phyloP scores from a whole-genome alignment of 768 basidiomycete genomes.

The Clavulina sp. region DNA sequence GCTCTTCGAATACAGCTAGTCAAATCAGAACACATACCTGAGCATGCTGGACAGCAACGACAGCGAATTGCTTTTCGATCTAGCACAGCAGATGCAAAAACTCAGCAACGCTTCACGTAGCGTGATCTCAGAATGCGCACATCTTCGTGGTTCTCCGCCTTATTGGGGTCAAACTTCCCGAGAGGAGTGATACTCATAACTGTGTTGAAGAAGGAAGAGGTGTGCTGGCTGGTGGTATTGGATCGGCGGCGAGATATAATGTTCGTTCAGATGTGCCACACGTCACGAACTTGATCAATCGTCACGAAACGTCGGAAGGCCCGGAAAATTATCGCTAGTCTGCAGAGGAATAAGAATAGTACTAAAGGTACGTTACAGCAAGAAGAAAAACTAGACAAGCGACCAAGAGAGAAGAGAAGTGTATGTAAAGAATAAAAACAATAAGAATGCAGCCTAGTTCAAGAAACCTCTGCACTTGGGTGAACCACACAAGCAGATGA shows the following conservation, averaged over 20 bases:
- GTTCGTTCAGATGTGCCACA: no score
- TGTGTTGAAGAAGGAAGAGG: no score
- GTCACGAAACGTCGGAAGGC: no score
- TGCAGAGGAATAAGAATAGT: no score
- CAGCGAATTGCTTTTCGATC: slow-evolving; percentile 98
- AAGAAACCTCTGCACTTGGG: slow-evolving; percentile 86
- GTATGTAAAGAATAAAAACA: background rate
- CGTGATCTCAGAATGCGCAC: slow-evolving; percentile 24
- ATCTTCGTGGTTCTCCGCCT: slow-evolving; percentile 83
- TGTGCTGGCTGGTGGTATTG: no score
- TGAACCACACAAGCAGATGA: slow-evolving; percentile 76
- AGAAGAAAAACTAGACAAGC: background rate
- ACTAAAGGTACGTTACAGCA: no score
- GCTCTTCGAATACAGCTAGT: background rate
- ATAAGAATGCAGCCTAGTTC: slow-evolving; percentile 40
- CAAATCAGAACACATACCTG: slow-evolving; percentile 39
- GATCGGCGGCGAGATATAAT: no score
- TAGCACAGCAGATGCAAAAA: slow-evolving; percentile 17
- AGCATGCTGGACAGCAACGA: slow-evolving; percentile 91
- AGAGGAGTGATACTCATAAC: background rate
- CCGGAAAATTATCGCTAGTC: no score
- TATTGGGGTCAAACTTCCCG: slow-evolving; percentile 59
- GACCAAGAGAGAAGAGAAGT: background rate
- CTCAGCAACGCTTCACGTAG: background rate
- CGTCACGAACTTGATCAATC: no score